These are phyloP conservation scores for Neoboletus brunneissimus DNA, from an alignment of 768 basidiomycete species.

Conservation along the genomic window DNA sequence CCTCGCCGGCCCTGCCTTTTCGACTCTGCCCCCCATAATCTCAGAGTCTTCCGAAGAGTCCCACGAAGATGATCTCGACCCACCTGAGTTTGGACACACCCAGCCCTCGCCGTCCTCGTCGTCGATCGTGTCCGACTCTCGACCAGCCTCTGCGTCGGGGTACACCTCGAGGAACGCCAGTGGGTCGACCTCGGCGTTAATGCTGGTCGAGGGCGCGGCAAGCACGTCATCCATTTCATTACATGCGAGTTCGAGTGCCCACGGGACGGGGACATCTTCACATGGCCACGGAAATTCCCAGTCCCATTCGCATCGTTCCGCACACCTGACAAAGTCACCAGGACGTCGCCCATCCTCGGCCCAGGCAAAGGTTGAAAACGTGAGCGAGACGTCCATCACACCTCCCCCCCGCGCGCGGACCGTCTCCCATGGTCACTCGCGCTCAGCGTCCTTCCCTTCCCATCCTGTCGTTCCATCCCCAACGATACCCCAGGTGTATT, in stretches of 20 bases:
- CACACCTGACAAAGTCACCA: slow-evolving; percentile 13
- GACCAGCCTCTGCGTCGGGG: slow-evolving; percentile 10
- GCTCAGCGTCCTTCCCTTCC: slow-evolving; percentile 16
- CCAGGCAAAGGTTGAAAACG: neutral
- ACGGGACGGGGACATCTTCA: slow-evolving; percentile 18
- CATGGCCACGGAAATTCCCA: slow-evolving; percentile 12
- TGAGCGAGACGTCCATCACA: slow-evolving; percentile 1
- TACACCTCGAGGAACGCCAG: slow-evolving; percentile 17
- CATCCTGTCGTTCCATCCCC: neutral
- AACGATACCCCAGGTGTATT: slow-evolving; percentile 17
- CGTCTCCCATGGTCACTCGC: slow-evolving; percentile 15
- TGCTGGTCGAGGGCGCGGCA: slow-evolving; percentile 12
- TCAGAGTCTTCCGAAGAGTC: slow-evolving; percentile 23
- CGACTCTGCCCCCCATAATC: slow-evolving; percentile 24
- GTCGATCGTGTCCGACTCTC: slow-evolving; percentile 22
- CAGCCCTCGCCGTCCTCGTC: slow-evolving; percentile 9
- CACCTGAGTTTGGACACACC: neutral
- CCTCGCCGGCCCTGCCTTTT: slow-evolving; percentile 26
- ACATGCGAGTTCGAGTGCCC: slow-evolving; percentile 2
- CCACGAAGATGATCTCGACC: slow-evolving; percentile 2
- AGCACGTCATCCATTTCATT: slow-evolving; percentile 27
- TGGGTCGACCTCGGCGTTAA: slow-evolving; percentile 4
- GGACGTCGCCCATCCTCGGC: slow-evolving; percentile 10
- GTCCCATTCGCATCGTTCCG: neutral
- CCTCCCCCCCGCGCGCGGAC: slow-evolving; percentile 25